phyloP scores from a whole-genome alignment of 495 filamentous ascomycete species.

The Peziza echinospora region DNA sequence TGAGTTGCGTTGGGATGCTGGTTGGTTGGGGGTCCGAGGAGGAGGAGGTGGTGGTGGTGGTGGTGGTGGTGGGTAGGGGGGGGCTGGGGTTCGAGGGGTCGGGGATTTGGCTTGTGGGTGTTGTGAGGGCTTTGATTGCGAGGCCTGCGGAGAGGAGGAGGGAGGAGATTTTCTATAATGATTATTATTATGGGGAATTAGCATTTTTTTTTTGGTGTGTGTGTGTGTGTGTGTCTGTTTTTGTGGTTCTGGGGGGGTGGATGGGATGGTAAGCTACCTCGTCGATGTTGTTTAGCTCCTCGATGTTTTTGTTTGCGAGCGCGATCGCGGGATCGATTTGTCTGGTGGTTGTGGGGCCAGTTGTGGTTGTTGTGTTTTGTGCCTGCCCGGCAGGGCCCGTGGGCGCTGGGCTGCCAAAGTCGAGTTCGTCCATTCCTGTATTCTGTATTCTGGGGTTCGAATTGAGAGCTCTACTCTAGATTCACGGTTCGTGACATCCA shows the following conservation, averaged over 20 bases:
- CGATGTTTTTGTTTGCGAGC: neutral
- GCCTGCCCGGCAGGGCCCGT: too few species aligned
- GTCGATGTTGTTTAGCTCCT: conserved; percentile 15
- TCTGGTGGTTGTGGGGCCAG: conserved; percentile 8
- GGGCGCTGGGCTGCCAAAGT: too few species aligned
- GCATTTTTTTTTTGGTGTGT: too few species aligned
- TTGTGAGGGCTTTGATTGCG: conserved; percentile 12
- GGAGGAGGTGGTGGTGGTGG: neutral
- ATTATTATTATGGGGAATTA: neutral
- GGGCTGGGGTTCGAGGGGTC: conserved; percentile 4
- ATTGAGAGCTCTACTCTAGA: too few species aligned
- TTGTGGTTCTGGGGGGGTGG: neutral
- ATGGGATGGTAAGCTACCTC: conserved; percentile 2
- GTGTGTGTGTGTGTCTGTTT: too few species aligned
- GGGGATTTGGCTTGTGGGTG: neutral
- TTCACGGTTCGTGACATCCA: too few species aligned
- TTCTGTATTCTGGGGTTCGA: too few species aligned
- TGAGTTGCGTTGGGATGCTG: conserved; percentile 26
- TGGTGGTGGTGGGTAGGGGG: neutral
- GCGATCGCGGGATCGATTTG: conserved; percentile 3
- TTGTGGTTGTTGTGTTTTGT: conserved; percentile 1
- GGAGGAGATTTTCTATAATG: conserved; percentile 11
- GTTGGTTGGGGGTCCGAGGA: neutral
- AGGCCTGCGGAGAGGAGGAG: conserved; percentile 12
- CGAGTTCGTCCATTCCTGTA: too few species aligned